Evolutionary conservation across 768 basidiomycete species (phyloP), one percentile per base, ranked within the genome.

Genomic region (Rhizopogon vinicolor): DNA sequence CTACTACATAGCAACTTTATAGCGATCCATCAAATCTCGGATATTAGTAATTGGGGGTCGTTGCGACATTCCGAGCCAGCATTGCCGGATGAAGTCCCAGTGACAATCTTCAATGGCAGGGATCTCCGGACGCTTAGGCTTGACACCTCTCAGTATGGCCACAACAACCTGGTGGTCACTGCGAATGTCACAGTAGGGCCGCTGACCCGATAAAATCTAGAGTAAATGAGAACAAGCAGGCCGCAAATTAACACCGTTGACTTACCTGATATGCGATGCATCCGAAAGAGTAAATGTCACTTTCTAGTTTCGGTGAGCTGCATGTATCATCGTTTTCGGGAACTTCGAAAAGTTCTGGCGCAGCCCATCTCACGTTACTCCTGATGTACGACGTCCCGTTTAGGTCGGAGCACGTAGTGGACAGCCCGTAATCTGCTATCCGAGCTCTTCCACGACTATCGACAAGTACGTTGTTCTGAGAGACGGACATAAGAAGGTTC

Each of bases 391-490:
- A 72, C 12, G 68, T 68, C 45, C 57, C 64, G 28, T 56, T 48
- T 41, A n/a, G 45, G 54, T 40, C 39, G 1, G 39, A 14, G 16
- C 39, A 40, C 7, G 13, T 40, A 40, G 39, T 74, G 18, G 73
- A 76, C 7, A 78, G 59, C 2, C 76, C 77, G 55, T 76, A 77
- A 52, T 77, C 76, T 54, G 71, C 72, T n/a, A 78, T 58, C 13
- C 66, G 66, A 2, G 70, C 75, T 31, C 68, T 68, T 40, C 39
- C 16, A 5, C 3, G 7, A 5, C 39, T 40, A 13, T 40, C 14
- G 16, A 40, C 14, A 5, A 40, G 39, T 16, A 40, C 39, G 7
- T 40, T 40, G n/a, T 18, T 44, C 43, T 14, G 5, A 39, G 6
- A 7, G 25, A 25, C 4, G 14, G 16, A 7, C 7, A 7, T 16